Percentiles rank a stretch among this genome's conserved stretches.
Evolutionary conservation across 2,329 filamentous ascomycete species (phyloP).

Genomic region (Camillea tinctor): DNA sequence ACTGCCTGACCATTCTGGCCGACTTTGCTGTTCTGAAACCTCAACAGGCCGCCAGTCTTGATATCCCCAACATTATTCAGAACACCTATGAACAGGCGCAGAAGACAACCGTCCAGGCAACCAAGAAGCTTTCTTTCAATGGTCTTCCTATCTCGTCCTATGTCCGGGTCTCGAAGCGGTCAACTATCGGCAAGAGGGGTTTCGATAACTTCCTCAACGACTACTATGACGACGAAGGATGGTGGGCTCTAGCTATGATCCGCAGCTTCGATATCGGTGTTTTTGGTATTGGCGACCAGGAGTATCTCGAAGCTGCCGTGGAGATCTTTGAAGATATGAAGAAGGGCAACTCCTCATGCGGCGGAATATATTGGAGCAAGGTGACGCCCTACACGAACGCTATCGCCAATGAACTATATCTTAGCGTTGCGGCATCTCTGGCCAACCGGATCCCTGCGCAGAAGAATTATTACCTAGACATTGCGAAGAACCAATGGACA

Average conservation of each 20-base stretch:
- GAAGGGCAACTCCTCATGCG: constrained; percentile 46
- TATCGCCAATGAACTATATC: constrained; percentile 55
- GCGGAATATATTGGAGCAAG: constrained; percentile 60
- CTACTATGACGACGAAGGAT: constrained; percentile 61
- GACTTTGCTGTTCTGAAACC: constrained; percentile 34
- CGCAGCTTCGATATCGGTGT: constrained; percentile 48
- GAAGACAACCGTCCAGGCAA: constrained; percentile 27
- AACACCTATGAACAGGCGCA: constrained; percentile 33
- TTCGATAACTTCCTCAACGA: constrained; percentile 51
- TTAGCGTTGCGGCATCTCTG: constrained; percentile 51
- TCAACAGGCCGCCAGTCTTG: constrained; percentile 11
- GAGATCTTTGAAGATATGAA: constrained; percentile 56
- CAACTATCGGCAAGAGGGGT: constrained; percentile 30
- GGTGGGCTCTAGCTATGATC: constrained; percentile 61
- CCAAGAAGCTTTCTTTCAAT: constrained; percentile 20
- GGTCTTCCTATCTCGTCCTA: constrained; percentile 31
- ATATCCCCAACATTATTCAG: constrained; percentile 30
- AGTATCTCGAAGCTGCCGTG: constrained; percentile 51
- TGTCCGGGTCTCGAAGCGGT: constrained; percentile 20
- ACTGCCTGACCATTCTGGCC: constrained; percentile 54
- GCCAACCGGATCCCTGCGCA: constrained; percentile 44
- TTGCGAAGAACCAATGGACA: constrained; percentile 48
- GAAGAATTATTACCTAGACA: constrained; percentile 42
- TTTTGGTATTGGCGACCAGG: constrained; percentile 36
- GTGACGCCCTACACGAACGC: constrained; percentile 50